Evolutionary conservation across 208 protist genomes (phyloP).

Genomic region (Trypanosoma scelopori): DNA sequence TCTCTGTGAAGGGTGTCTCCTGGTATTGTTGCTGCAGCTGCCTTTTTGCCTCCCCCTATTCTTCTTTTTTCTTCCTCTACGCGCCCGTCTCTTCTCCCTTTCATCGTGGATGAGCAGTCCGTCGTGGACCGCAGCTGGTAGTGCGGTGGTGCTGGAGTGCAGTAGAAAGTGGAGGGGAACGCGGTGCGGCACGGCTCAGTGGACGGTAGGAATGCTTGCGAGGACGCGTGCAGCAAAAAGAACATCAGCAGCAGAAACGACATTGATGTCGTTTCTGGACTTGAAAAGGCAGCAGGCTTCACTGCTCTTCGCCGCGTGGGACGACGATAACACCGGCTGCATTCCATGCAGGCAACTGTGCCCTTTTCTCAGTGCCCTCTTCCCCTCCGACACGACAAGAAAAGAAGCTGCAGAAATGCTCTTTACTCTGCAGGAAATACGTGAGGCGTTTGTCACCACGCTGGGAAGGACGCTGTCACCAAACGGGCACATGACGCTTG

Average conservation of each 20-base stretch:
- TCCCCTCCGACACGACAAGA: conserved; percentile 20
- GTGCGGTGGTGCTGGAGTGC: no score
- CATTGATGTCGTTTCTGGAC: conserved; percentile 28
- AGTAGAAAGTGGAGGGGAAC: no score
- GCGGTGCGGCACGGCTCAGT: not conserved
- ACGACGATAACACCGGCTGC: conserved; percentile 44
- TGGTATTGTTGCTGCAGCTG: no score
- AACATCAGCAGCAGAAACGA: not conserved
- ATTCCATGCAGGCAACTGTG: conserved; percentile 40
- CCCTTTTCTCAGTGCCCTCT: conserved; percentile 55
- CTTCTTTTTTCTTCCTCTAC: no score
- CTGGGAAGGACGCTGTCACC: not conserved
- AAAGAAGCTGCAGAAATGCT: not conserved
- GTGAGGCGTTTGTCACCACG: conserved; percentile 12
- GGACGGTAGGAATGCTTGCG: not conserved
- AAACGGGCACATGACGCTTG: conserved; percentile 30
- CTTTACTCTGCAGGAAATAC: conserved; percentile 18
- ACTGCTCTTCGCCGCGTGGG: conserved; percentile 61
- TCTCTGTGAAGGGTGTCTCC: no score
- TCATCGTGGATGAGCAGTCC: no score
- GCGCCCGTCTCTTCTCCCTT: no score
- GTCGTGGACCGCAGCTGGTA: no score
- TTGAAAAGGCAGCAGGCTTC: conserved; percentile 67
- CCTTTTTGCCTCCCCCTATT: no score
- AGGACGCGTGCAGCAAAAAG: not conserved